Base-by-base conservation (phyloP, 1,284 basidiomycete species). In the Cryptococcus floricola region DNA sequence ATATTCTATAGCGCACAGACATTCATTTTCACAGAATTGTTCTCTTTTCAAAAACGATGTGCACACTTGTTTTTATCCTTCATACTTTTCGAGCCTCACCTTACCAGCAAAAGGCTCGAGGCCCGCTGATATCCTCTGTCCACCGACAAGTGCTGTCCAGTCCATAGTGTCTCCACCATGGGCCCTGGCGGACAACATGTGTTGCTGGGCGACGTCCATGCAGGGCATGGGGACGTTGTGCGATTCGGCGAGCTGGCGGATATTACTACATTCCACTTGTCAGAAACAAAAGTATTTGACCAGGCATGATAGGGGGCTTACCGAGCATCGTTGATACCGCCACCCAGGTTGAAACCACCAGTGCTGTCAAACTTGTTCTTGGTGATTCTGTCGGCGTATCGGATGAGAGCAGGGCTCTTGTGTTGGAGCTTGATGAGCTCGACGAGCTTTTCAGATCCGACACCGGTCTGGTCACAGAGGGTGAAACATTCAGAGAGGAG, bases 261-360 rank as follows among this genome's bases (percentile, higher is more conserved):
- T 79, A 64, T 81, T 78, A 47, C 71, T 70, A 42, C 7, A 23
- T 9, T 46, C 23, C 10, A n/a, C 7, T 16, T 3, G 44, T 46
- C 44, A 46, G 14, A 9, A 9, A 42, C 19, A 3, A 16, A 42
- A 13, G 14, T n/a, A 7, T 1, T 42, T 9, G 41, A 8, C 41
- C 8, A 16, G 41, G 7, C 7, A 42, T n/a, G 41, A n/a, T 7
- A 23, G 3, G 14, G 14, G 41, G 41, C 19, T 37, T 64, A 83
- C 78, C 81, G 72, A 0, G 85, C 84, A 69, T 94, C 91, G 67
- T 91, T 91, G 67, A 94, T 84, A n/a, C 91, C 92, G 16, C 89
- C 89, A 39, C 87, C 85, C 53, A 94, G 83, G n/a, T 86, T 81
- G 73, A 95, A 94, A n/a, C 91, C 92, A 41, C 80, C 80, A 9